Evolutionary conservation across 768 basidiomycete genomes (phyloP), one percentile per base, ranked within the genome.

Genomic region (Tubosaeta sp.): DNA sequence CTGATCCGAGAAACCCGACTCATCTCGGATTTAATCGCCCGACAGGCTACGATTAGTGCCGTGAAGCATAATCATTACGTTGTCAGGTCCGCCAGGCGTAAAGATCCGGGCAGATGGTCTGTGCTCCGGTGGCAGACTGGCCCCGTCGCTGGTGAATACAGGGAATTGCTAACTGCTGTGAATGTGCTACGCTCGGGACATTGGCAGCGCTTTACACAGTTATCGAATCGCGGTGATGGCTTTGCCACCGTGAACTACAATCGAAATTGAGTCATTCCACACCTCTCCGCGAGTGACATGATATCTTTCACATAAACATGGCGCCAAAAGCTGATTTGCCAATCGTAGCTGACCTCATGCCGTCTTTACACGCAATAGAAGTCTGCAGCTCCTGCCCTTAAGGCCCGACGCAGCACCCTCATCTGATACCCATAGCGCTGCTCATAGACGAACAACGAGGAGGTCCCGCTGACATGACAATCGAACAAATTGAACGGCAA

Each of bases 401-500:
- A 32, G 10, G 31, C 31, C 13, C 10, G 12, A 32, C 12, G 21
- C 16, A 4, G 6, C 7, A 32, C 27, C 6, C 39, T n/a, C n/a
- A n/a, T n/a, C n/a, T n/a, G n/a, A n/a, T n/a, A n/a, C n/a, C n/a
- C n/a, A n/a, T n/a, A n/a, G n/a, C n/a, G n/a, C n/a, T n/a, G n/a
- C n/a, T n/a, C n/a, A n/a, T n/a, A n/a, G n/a, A n/a, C n/a, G 8
- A 10, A 21, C 25, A 27, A 13, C 11, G 8, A 43, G n/a, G 41
- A 16, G 14, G 24, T 19, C 12, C 3, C 31, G 11, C 42, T 21
- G 25, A 2, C 16, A 49, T 46, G 40, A n/a, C 38, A 30, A 3
- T 39, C 21, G 38, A 47, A 25, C 48, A 4, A 36, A 30, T 35
- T 30, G 45, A 54, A 31, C 27, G 27, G 30, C 48, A 59, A 59